phyloP scores from a whole-genome alignment of 441 rosid genomes.

The Kokia cookei region DNA sequence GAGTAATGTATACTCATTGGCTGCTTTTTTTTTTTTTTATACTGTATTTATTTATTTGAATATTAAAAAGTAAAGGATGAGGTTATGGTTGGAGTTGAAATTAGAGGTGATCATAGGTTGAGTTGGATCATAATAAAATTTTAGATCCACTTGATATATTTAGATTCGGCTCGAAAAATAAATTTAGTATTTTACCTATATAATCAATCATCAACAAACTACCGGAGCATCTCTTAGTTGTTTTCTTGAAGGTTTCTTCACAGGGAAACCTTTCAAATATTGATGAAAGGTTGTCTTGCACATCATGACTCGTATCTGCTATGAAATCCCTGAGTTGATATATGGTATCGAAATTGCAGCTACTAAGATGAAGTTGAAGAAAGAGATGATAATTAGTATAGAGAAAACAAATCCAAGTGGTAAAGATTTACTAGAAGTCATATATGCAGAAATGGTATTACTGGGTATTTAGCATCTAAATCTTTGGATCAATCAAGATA shows the following conservation, averaged over 20 bases:
- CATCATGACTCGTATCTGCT: constrained; percentile 15
- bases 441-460: neutral
- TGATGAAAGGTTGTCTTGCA: neutral
- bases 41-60: no score
- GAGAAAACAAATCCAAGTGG: neutral
- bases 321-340: constrained; percentile 23
- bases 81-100: no score
- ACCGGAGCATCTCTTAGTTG: constrained; percentile 25
- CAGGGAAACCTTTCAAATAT: constrained; percentile 13
- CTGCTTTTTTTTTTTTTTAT: no score
- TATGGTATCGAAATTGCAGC: constrained; percentile 5
- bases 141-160: no score
- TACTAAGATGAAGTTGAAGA: neutral
- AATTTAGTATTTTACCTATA: neutral
- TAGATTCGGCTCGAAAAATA: no score
- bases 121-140: no score
- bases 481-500: neutral
- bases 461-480: neutral
- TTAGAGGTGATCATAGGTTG: no score
- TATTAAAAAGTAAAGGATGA: no score
- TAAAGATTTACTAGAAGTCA: neutral
- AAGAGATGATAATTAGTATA: neutral
- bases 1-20: no score
- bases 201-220: constrained; percentile 15
- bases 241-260: neutral